phyloP scores from a whole-genome alignment of 768 basidiomycete species.

The Candolleomyces efflorescens region DNA sequence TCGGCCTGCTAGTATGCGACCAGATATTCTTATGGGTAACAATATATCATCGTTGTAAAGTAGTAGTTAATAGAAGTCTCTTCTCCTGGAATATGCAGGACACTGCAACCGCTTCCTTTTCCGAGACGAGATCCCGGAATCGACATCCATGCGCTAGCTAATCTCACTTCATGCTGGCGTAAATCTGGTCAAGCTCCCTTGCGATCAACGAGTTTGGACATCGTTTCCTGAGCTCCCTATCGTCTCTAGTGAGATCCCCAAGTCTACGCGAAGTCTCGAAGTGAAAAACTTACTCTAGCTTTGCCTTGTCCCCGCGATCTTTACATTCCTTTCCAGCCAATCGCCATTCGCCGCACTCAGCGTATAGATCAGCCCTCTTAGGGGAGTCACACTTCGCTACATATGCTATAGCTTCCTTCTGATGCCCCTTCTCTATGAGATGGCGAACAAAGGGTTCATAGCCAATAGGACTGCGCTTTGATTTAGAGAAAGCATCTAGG shows the following conservation, averaged over 20 bases:
- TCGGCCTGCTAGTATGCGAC: neutral
- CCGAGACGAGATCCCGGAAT: no score
- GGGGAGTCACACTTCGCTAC: constrained; percentile 83
- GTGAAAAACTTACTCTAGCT: constrained; percentile 70
- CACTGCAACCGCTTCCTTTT: no score
- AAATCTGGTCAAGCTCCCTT: constrained; percentile 69
- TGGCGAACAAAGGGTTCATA: constrained; percentile 88
- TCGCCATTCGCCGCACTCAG: constrained; percentile 88
- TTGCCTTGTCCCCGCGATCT: constrained; percentile 79
- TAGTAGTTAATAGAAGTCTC: neutral
- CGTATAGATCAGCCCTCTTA: constrained; percentile 81
- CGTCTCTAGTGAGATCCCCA: constrained; percentile 1
- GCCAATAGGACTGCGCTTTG: constrained; percentile 90
- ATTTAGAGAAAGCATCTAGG: constrained; percentile 81
- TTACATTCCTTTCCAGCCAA: constrained; percentile 87
- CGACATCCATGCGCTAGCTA: neutral
- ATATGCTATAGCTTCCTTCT: constrained; percentile 72
- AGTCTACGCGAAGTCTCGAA: constrained; percentile 2
- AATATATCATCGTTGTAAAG: neutral
- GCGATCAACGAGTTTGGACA: constrained; percentile 80
- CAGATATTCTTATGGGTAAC: neutral
- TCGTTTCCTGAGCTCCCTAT: constrained; percentile 64
- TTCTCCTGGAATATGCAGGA: neutral
- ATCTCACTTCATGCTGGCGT: constrained; percentile 60
- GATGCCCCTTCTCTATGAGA: constrained; percentile 68